Evolutionary conservation across 352 stramenopile genomes (phyloP).

Genomic region (Pythium volutum): DNA sequence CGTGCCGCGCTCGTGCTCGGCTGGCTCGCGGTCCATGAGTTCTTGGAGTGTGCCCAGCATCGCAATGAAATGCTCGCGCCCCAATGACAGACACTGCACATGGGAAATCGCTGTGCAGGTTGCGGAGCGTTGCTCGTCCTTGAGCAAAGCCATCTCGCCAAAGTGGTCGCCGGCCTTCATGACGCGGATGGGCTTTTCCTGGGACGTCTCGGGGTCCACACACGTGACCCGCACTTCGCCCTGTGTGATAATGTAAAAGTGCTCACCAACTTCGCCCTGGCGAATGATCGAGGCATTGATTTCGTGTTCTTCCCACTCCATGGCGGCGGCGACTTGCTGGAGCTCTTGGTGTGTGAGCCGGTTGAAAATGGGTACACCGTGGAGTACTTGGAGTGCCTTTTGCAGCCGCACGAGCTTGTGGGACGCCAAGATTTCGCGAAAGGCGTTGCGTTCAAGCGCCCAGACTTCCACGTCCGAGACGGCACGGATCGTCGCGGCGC

Average conservation of each 20-base stretch:
- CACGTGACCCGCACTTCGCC: slow-evolving; percentile 73
- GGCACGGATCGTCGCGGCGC: slow-evolving; percentile 90
- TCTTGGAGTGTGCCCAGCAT: slow-evolving; percentile 77
- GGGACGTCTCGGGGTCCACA: slow-evolving; percentile 33
- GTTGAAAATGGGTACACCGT: slow-evolving; percentile 58
- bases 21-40: slow-evolving; percentile 69
- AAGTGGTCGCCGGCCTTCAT: slow-evolving; percentile 89
- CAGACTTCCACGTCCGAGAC: slow-evolving; percentile 60
- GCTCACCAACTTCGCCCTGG: slow-evolving; percentile 70
- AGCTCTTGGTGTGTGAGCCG: slow-evolving; percentile 65
- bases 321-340: slow-evolving; percentile 65
- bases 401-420: slow-evolving; percentile 66
- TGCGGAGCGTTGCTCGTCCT: slow-evolving; percentile 87
- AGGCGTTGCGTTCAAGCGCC: slow-evolving; percentile 70
- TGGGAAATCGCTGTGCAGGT: slow-evolving; percentile 84
- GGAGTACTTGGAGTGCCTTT: slow-evolving; percentile 54
- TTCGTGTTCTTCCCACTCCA: slow-evolving; percentile 82
- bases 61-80: slow-evolving; percentile 71
- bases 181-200: slow-evolving; percentile 53
- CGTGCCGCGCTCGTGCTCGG: slow-evolving; percentile 17
- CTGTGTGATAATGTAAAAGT: slow-evolving; percentile 79
- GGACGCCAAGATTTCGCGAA: slow-evolving; percentile 69
- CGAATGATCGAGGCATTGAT: slow-evolving; percentile 53
- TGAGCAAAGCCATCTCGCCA: slow-evolving; percentile 93
- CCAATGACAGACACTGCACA: slow-evolving; percentile 64